Conservation (phyloP, 2,329 filamentous ascomycete genomes). For the Colletotrichum agaves region DNA sequence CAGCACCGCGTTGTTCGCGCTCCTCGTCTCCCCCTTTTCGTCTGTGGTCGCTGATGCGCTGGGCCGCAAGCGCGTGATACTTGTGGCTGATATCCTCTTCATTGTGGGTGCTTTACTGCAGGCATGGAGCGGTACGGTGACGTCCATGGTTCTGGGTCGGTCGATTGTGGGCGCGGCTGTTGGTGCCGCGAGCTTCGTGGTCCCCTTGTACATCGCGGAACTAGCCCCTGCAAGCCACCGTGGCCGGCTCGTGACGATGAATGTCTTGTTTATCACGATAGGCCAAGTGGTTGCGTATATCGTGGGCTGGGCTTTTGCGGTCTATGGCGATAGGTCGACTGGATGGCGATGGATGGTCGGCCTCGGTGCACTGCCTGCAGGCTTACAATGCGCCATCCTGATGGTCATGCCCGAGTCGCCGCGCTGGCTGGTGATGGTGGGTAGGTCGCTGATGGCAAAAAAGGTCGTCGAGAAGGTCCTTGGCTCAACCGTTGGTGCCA, state of each 20-base stretch:
- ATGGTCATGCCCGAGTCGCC: constrained; percentile 87
- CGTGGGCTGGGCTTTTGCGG: constrained; percentile 79
- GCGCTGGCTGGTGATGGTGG: constrained; percentile 82
- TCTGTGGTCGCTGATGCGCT: constrained; percentile 71
- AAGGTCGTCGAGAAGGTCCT: constrained; percentile 74
- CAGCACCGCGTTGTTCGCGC: constrained; percentile 74
- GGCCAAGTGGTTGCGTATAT: constrained; percentile 92
- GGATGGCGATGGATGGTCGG: constrained; percentile 96
- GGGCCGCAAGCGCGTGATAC: constrained; percentile 71
- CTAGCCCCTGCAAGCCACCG: constrained; percentile 80
- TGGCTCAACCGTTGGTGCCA: constrained; percentile 58
- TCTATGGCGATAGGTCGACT: constrained; percentile 58
- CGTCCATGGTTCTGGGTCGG: constrained; percentile 73
- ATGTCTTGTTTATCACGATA: constrained; percentile 84
- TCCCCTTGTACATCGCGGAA: constrained; percentile 90
- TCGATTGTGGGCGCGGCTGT: constrained; percentile 78
- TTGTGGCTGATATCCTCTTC: constrained; percentile 75
- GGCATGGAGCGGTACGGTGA: constrained; percentile 66
- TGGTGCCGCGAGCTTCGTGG: constrained; percentile 82
- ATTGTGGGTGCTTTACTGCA: constrained; percentile 74
- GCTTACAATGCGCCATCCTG: constrained; percentile 75
- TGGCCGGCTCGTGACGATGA: constrained; percentile 83
- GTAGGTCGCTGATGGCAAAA: constrained; percentile 69
- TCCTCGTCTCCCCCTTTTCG: constrained; percentile 71
- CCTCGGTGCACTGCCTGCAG: constrained; percentile 80